Conservation (phyloP, 805 yeast species). For the Nakazawaea wyomingensis region DNA sequence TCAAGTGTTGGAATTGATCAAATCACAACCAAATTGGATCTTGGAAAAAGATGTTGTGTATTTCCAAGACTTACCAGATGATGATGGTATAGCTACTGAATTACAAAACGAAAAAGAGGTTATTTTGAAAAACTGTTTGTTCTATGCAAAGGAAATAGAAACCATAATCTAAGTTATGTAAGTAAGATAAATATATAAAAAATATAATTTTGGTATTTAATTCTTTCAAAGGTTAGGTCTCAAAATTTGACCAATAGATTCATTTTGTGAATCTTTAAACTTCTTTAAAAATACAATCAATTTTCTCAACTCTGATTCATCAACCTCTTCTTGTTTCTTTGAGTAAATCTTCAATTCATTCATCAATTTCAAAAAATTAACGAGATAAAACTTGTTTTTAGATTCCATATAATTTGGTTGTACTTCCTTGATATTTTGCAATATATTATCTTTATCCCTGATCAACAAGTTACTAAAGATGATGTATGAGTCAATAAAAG, state of each 20-base stretch:
- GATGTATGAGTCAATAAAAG: slow-evolving; percentile 8
- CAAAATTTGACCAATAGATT: no score
- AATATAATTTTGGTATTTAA: no score
- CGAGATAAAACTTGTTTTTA: slow-evolving; percentile 5
- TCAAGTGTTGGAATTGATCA: slow-evolving; percentile 48
- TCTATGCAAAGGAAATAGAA: slow-evolving; percentile 88
- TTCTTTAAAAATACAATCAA: slow-evolving; percentile 1
- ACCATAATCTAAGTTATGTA: slow-evolving; percentile 60
- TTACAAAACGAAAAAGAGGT: slow-evolving; percentile 34
- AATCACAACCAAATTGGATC: slow-evolving; percentile 51
- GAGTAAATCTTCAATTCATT: slow-evolving; percentile 4
- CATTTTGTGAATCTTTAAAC: not conserved
- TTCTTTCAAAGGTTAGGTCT: no score
- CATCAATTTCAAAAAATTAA: slow-evolving; percentile 1
- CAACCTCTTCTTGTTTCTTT: not conserved
- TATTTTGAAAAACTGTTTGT: slow-evolving; percentile 67
- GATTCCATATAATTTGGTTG: slow-evolving; percentile 2
- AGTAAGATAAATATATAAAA: no score
- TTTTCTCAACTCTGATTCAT: not conserved
- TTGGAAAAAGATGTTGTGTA: slow-evolving; percentile 46
- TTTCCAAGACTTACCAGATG: slow-evolving; percentile 27
- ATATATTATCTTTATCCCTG: not conserved
- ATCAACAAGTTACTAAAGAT: slow-evolving; percentile 2
- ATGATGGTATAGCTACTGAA: slow-evolving; percentile 14
- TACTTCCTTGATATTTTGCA: not conserved